Percentiles rank a stretch among this genome's conserved stretches.
Evolutionary conservation across 257 asterid species (phyloP).

Genomic region (Nicotiana knightiana): DNA sequence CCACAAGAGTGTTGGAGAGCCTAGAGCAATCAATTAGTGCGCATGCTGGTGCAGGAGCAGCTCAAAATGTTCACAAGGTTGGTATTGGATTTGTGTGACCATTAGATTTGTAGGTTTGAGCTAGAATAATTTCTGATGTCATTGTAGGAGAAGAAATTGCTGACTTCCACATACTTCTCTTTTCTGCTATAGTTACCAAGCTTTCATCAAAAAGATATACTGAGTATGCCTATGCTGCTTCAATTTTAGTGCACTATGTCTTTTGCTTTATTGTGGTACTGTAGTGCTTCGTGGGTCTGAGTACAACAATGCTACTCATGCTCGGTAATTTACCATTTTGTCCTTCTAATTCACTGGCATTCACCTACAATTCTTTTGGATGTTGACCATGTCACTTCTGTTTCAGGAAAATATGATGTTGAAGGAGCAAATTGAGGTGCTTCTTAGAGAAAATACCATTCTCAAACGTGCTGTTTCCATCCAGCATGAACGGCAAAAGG

Average conservation of each 20-base stretch:
- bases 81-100: slow-evolving; percentile 1
- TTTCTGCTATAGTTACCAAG: neutral
- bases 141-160: neutral
- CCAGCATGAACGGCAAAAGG: slow-evolving; percentile 82
- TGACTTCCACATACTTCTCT: neutral
- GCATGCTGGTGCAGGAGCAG: slow-evolving; percentile 36
- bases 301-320: slow-evolving; percentile 1
- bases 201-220: neutral
- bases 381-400: neutral
- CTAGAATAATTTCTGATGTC: neutral
- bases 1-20: slow-evolving; percentile 51
- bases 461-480: slow-evolving; percentile 81
- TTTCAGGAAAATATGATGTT: slow-evolving; percentile 59
- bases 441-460: slow-evolving; percentile 48
- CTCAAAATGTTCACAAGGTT: slow-evolving; percentile 57
- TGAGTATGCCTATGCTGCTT: neutral
- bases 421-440: slow-evolving; percentile 63
- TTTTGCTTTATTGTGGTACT: neutral
- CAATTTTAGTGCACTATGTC: neutral
- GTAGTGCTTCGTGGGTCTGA: neutral
- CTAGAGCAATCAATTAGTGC: slow-evolving; percentile 61
- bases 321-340: neutral
- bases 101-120: neutral
- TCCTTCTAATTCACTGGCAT: neutral
- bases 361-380: neutral